Base-by-base conservation (phyloP, 2,329 filamentous ascomycete species). In the Sclerotiophoma versabilis region DNA sequence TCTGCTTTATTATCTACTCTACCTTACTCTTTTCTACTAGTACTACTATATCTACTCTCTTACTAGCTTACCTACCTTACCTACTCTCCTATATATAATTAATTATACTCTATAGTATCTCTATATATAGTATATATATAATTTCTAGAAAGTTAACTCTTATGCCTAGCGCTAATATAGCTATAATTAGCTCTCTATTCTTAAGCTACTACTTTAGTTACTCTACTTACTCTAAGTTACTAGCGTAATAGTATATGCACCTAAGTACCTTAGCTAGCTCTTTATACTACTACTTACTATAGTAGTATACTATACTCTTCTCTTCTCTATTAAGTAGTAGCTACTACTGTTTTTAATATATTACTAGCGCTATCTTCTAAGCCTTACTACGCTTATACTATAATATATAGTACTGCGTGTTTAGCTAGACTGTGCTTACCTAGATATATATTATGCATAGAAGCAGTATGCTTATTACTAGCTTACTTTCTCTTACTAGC, bases 131-230 rank as follows among this genome's bases (percentile, higher is more conserved):
- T 6, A 47, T 29, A 33, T 39, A 55, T 26, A 47, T 22, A 10
- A 47, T 19, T 8, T 25, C 11, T n/a, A 33, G 27, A 39, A 61
- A 63, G 51, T 66, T 54, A 9, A 67, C 53, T 5, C 57, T 52
- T 15, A 46, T 63, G 4, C 57, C 53, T 17, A 67, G 43, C 25
- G 53, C 52, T 5, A 46, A 59, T 12, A 50, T 67, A 7, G 53
- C 61, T 22, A 62, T 36, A 25, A 67, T 65, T 26, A 62, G 36
- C 15, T 53, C 58, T n/a, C 56, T 41, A n/a, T n/a, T n/a, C n/a
- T n/a, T n/a, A n/a, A n/a, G n/a, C n/a, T n/a, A n/a, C n/a, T n/a
- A n/a, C n/a, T n/a, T n/a, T n/a, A n/a, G n/a, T 37, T 44, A 7
- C 15, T 58, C 44, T 25, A 57, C n/a, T 48, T 29, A 62, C n/a